Evolutionary conservation across 495 filamentous ascomycete species (phyloP).

Genomic region (Trichoderma gamsii): DNA sequence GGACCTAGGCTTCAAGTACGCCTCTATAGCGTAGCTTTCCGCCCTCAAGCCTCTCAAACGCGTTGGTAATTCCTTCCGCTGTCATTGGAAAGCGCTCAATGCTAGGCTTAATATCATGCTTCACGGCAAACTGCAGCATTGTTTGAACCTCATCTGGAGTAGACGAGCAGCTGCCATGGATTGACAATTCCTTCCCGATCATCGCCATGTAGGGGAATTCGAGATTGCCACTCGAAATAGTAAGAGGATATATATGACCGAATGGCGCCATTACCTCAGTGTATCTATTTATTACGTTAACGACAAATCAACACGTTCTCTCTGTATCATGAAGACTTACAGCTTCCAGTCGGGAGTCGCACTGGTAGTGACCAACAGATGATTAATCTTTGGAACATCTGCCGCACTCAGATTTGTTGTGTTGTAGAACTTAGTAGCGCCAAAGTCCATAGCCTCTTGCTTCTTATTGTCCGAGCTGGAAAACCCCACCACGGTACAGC

Average conservation of each 20-base stretch:
- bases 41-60: background rate
- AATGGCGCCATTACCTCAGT: background rate
- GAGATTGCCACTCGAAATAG: background rate
- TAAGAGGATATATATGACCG: slow-evolving; percentile 1
- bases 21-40: background rate
- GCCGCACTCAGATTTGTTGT: background rate
- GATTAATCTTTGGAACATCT: background rate
- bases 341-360: background rate
- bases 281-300: background rate
- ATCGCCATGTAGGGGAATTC: background rate
- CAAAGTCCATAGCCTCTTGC: background rate
- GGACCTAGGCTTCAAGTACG: background rate
- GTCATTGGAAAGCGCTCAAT: background rate
- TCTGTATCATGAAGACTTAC: background rate
- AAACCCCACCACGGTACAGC: background rate
- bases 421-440: background rate
- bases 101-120: background rate
- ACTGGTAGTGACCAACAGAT: background rate
- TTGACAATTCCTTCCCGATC: background rate
- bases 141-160: background rate
- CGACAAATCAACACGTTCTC: background rate
- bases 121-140: background rate
- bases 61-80: background rate
- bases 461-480: background rate
- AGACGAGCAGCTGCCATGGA: background rate